These are phyloP conservation scores for Haematococcus lacustris DNA, from an alignment of 139 green algal genomes.

Conservation along the genomic window DNA sequence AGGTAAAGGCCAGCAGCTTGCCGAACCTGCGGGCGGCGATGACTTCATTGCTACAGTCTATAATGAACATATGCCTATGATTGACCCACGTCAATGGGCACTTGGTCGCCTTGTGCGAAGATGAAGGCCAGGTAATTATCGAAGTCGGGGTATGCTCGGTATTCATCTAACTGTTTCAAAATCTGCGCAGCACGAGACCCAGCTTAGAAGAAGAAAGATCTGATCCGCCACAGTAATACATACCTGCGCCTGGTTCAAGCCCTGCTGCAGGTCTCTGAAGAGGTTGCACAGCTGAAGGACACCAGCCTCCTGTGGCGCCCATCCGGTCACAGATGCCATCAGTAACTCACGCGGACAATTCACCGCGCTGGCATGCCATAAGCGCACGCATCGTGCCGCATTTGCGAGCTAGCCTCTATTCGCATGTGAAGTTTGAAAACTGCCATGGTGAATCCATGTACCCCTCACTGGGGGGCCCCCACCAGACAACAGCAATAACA, in stretches of 20 bases:
- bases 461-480: no score
- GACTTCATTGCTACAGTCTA: neutral
- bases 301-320: conserved; percentile 59
- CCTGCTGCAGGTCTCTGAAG: conserved; percentile 67
- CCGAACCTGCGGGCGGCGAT: conserved; percentile 51
- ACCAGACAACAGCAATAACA: no score
- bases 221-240: neutral
- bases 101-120: conserved; percentile 58
- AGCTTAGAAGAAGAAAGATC: neutral
- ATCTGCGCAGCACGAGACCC: conserved; percentile 54
- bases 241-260: conserved; percentile 71
- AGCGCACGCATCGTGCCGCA: no score
- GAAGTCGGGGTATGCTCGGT: conserved; percentile 78
- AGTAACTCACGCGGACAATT: no score
- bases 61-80: neutral
- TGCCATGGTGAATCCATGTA: no score
- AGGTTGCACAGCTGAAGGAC: conserved; percentile 69
- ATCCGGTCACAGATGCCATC: conserved; percentile 36
- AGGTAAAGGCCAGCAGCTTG: conserved; percentile 88
- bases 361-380: no score
- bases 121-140: conserved; percentile 92
- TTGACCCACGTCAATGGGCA: conserved; percentile 61
- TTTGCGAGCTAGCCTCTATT: no score
- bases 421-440: no score
- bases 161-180: conserved; percentile 74